Percentiles rank a stretch among this genome's conserved stretches.
phyloP scores from a whole-genome alignment of 495 filamentous ascomycete genomes.

The Lasiosphaeris hirsuta region DNA sequence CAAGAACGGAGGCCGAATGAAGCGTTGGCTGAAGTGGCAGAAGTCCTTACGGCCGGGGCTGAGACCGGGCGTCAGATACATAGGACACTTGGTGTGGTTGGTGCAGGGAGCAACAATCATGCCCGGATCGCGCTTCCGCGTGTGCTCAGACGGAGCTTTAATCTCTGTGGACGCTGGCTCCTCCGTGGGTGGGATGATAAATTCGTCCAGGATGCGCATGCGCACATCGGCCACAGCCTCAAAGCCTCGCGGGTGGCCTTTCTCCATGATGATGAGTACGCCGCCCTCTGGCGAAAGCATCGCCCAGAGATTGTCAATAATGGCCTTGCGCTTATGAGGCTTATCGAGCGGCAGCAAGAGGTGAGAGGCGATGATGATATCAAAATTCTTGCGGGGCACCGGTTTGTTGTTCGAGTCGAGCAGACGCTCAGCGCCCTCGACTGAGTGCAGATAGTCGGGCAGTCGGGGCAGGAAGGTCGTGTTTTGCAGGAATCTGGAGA shows the following conservation, averaged over 20 bases:
- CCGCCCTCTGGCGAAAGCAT: constrained; percentile 82
- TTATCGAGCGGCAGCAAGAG: constrained; percentile 68
- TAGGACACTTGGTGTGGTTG: constrained; percentile 82
- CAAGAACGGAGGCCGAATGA: constrained; percentile 75
- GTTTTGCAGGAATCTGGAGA: constrained; percentile 74
- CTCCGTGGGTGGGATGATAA: constrained; percentile 65
- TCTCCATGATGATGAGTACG: constrained; percentile 83
- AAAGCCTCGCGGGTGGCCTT: constrained; percentile 86
- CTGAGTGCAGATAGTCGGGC: constrained; percentile 78
- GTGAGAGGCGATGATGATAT: constrained; percentile 88
- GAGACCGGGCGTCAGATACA: constrained; percentile 71
- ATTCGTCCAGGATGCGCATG: constrained; percentile 67
- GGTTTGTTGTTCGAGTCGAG: constrained; percentile 38
- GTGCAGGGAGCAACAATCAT: constrained; percentile 97
- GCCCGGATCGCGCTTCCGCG: constrained; percentile 57
- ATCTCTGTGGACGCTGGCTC: constrained; percentile 28
- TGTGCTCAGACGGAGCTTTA: constrained; percentile 22
- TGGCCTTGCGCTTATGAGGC: constrained; percentile 67
- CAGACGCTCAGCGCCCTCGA: constrained; percentile 36
- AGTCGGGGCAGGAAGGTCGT: constrained; percentile 90
- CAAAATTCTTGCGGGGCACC: constrained; percentile 70
- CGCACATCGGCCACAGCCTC: constrained; percentile 86
- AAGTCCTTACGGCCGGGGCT: constrained; percentile 75
- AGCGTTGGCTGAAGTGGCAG: constrained; percentile 88
- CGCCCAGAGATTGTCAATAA: constrained; percentile 83